phyloP scores from a whole-genome alignment of 257 asterid genomes.

The Jaltomata sinuosa region DNA sequence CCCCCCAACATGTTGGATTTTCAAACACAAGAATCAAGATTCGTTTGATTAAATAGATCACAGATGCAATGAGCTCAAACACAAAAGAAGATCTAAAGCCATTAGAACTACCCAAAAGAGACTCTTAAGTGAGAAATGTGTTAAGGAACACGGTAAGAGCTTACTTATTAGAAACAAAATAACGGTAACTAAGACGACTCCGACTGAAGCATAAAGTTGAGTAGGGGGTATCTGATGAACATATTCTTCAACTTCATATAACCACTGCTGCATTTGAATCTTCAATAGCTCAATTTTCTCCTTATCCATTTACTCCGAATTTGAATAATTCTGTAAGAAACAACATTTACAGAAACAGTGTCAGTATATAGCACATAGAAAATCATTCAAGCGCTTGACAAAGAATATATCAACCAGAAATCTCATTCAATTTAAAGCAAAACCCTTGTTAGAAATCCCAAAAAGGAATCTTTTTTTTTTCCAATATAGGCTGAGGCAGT shows the following conservation, averaged over 20 bases:
- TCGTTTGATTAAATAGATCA: background rate
- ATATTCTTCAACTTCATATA: slow-evolving; percentile 21
- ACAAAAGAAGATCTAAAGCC: background rate
- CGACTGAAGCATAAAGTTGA: slow-evolving; percentile 46
- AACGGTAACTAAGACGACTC: slow-evolving; percentile 24
- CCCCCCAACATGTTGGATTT: background rate
- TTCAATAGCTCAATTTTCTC: slow-evolving; percentile 40
- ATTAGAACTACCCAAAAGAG: background rate
- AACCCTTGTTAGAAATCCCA: too few relatives aligned
- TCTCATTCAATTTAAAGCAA: too few relatives aligned
- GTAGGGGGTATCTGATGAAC: slow-evolving; percentile 31
- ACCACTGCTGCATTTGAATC: slow-evolving; percentile 32
- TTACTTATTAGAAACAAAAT: slow-evolving; percentile 37
- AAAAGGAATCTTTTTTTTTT: too few relatives aligned
- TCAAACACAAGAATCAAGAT: background rate
- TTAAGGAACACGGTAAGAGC: background rate
- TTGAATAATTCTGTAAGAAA: background rate
- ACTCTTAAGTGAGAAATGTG: background rate
- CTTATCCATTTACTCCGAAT: slow-evolving; percentile 31
- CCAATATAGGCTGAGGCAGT: background rate
- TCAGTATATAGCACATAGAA: background rate
- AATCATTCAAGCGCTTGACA: background rate
- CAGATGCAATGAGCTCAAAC: background rate
- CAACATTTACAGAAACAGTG: background rate
- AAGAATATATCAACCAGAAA: too few relatives aligned